Base-by-base conservation (phyloP, 352 stramenopile species). In the Phytopythium litorale region DNA sequence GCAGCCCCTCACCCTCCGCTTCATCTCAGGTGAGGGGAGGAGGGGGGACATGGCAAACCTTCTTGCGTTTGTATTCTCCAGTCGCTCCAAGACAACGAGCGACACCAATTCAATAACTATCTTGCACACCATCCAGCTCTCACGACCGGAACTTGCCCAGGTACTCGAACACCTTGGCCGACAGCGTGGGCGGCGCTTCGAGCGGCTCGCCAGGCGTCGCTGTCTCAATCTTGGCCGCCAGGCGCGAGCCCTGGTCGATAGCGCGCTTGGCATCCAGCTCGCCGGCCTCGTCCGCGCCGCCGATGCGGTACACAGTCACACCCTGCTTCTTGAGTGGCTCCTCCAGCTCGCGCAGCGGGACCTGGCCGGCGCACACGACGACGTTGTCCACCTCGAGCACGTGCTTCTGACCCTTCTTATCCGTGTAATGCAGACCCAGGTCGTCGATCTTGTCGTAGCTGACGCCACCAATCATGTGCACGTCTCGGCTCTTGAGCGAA, bases 181-280 rank as follows among this genome's bases (percentile, higher is more conserved):
- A 77, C 40, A 86, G 53, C 49, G 79, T 80, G 23, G 67, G 58
- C 46, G 73, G 50, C 7, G 78, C 75, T 46, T 69, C 48, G 9
- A 91, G 62, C 25, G 72, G 58, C 28, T 95, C 81, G 28, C 89
- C 90, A 45, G 84, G 77, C 48, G 71, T 84, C 0, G 88, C 84
- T 18, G 82, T 89, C 71, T 97, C 90, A 48, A 97, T 88, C 45
- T 62, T 82, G 19, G 86, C 88, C 18, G 88, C 90, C 19, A 97
- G 65, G 37, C 90, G 84, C 25, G 90, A 96, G 38, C 94, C 97
- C 75, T 99, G 97, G 72, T 99, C 96, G 72, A 99, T 99, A 11
- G 97, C 97, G 46, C 96, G 81, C 78, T 99, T 99, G 38, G 97
- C 97, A 75, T 99, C 97, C 15, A 99, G 72, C 72, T 99, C 97